These are phyloP conservation scores for Aspergillus melleus DNA, from an alignment of 2,329 filamentous ascomycete species.

Conservation along the genomic window DNA sequence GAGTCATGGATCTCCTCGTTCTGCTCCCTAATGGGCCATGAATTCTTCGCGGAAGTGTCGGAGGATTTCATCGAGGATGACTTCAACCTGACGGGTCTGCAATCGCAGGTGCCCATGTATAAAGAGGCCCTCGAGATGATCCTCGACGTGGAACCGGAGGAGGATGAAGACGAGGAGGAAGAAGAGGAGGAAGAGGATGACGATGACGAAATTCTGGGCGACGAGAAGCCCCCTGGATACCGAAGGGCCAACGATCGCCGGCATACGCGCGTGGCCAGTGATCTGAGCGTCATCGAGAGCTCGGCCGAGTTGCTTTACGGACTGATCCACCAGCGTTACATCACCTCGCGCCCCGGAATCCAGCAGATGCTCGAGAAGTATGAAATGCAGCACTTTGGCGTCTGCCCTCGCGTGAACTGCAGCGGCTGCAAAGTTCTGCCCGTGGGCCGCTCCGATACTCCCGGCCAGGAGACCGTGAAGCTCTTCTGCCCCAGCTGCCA, in stretches of 20 bases:
- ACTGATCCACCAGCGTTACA: slow-evolving; percentile 96
- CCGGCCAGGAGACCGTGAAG: slow-evolving; percentile 96
- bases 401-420: slow-evolving; percentile 92
- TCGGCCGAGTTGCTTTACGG: slow-evolving; percentile 98
- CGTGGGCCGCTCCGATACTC: slow-evolving; percentile 90
- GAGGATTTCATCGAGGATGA: slow-evolving; percentile 99
- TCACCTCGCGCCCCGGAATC: slow-evolving; percentile 92
- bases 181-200: slow-evolving; percentile 70
- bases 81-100: slow-evolving; percentile 95
- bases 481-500: slow-evolving; percentile 96
- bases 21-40: slow-evolving; percentile 90
- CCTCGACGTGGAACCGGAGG: slow-evolving; percentile 94
- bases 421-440: slow-evolving; percentile 86
- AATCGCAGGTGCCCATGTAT: slow-evolving; percentile 96
- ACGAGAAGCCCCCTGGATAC: slow-evolving; percentile 48
- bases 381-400: slow-evolving; percentile 92
- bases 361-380: slow-evolving; percentile 99
- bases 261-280: slow-evolving; percentile 83
- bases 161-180: slow-evolving; percentile 68
- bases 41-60: slow-evolving; percentile 98
- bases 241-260: slow-evolving; percentile 64
- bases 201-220: slow-evolving; percentile 65
- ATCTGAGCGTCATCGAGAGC: slow-evolving; percentile 92
- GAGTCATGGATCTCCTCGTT: slow-evolving; percentile 99
- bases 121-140: slow-evolving; percentile 99